phyloP scores from a whole-genome alignment of 768 basidiomycete species.

The Podaxis pistillaris region DNA sequence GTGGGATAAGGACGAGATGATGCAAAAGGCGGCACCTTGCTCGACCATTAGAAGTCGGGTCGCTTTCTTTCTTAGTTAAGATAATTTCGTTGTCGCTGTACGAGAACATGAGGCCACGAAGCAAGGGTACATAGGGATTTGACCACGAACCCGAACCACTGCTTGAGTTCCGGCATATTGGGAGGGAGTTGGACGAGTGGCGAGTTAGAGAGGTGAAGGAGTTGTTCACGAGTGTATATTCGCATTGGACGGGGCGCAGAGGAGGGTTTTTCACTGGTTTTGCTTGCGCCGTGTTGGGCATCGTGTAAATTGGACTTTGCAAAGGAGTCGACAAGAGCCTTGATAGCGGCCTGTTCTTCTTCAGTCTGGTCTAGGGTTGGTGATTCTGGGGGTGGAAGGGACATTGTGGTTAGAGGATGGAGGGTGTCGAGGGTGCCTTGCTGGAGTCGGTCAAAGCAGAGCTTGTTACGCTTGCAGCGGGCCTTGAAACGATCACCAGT shows the following conservation, averaged over 20 bases:
- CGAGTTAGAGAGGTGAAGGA: constrained; percentile 71
- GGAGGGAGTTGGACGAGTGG: constrained; percentile 68
- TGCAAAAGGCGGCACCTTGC: constrained; percentile 39
- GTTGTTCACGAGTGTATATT: constrained; percentile 68
- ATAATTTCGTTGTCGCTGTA: constrained; percentile 60
- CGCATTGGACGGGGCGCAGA: constrained; percentile 44
- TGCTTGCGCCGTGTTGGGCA: neutral
- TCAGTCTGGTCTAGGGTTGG: constrained; percentile 14
- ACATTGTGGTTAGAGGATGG: constrained; percentile 20
- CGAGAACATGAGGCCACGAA: constrained; percentile 33
- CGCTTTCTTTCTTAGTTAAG: constrained; percentile 67
- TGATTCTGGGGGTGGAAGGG: constrained; percentile 19
- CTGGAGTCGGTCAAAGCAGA: constrained; percentile 19
- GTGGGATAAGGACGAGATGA: neutral
- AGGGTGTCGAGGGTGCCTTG: constrained; percentile 16
- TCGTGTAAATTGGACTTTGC: constrained; percentile 15
- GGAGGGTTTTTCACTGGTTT: constrained; percentile 2
- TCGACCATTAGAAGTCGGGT: constrained; percentile 54
- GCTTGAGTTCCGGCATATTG: constrained; percentile 79
- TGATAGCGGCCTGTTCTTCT: constrained; percentile 16
- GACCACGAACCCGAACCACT: constrained; percentile 82
- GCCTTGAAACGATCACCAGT: constrained; percentile 38
- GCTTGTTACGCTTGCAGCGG: constrained; percentile 28
- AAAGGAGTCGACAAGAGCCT: constrained; percentile 21
- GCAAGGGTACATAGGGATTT: constrained; percentile 18